Evolutionary conservation across 1,284 basidiomycete species (phyloP), one percentile per base, ranked within the genome.

Genomic region (Microbotryum scabiosae): DNA sequence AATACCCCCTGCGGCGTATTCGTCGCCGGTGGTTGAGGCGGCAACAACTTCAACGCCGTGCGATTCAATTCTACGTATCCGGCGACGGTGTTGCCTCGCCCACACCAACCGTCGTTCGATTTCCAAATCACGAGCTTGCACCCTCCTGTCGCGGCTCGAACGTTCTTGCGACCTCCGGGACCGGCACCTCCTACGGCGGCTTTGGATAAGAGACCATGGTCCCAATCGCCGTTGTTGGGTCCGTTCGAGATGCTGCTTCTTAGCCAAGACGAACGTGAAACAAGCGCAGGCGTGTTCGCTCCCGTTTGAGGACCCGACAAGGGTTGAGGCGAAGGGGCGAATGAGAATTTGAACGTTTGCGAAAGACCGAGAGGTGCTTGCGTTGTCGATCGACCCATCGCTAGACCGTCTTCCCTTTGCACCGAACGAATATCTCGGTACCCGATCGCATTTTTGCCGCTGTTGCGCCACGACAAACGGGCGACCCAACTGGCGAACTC

Each of bases 21-120:
- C 20, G 60, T 61, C n/a, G 63, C 52, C 4, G 67, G 28, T 14
- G 56, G 59, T 2, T 44, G 18, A 1, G 67, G 57, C 4, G 67
- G 67, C 6, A 69, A 43, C 4, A 64, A 56, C 46, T 58, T 62
- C 14, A 63, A 56, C 1, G 62, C 62, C 69, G 67, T 51, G 1
- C 69, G 61, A 43, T 69, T 67, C 43, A 66, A 43, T 57, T 70
- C 69, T 47, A 67, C 61, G 47, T 58, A 70, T 1, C 68, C 66
- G 4, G 47, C 28, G 6, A 70, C 68, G 14, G 65, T 61, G 57
- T 70, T 70, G 2, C 63, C 67, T 45, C 69, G 25, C 5, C 58
- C 64, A 9, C 59, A 62, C 36, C 63, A 70, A n/a, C 69, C 69
- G 28, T 70, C 62, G 21, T 1, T n/a, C 25, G 53, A 28, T 30